Evolutionary conservation across 1,284 basidiomycete species (phyloP).

Genomic region (Cutaneotrichosporon daszewskae): DNA sequence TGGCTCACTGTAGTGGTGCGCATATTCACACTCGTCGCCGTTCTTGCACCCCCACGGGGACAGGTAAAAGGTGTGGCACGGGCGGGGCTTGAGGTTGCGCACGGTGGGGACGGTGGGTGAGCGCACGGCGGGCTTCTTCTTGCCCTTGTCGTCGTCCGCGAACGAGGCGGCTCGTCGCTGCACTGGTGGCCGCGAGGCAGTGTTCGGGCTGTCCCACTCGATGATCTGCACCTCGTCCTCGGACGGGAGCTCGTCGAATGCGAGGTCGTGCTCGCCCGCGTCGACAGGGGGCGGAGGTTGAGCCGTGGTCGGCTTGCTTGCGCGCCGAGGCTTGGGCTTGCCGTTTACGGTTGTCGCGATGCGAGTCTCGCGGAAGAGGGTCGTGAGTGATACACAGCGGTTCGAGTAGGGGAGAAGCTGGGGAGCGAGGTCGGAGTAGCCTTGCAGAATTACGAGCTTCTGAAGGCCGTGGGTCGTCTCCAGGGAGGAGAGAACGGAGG

Average conservation of each 20-base stretch:
- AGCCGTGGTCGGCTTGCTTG: neutral
- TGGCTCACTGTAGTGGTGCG: constrained; percentile 38
- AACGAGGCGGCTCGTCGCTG: constrained; percentile 46
- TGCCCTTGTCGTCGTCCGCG: constrained; percentile 9
- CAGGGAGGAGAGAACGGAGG: constrained; percentile 52
- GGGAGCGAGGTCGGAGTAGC: constrained; percentile 50
- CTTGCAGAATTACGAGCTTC: constrained; percentile 62
- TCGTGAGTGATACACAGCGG: constrained; percentile 56
- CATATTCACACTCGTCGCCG: constrained; percentile 36
- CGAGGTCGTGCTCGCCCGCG: neutral
- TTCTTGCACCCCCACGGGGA: constrained; percentile 33
- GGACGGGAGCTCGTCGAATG: neutral
- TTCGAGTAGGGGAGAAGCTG: constrained; percentile 54
- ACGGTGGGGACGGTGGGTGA: constrained; percentile 12
- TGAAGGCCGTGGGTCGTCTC: constrained; percentile 36
- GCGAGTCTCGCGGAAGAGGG: constrained; percentile 59
- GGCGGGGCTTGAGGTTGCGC: constrained; percentile 20
- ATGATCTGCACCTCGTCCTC: constrained; percentile 11
- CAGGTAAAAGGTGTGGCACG: constrained; percentile 21
- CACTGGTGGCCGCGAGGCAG: neutral
- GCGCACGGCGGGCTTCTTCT: constrained; percentile 12
- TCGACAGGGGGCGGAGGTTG: neutral
- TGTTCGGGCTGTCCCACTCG: constrained; percentile 12
- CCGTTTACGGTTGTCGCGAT: constrained; percentile 23
- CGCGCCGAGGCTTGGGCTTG: neutral